These are phyloP conservation scores for Curvularia hawaiiensis DNA, from an alignment of 2,329 filamentous ascomycete species.

Conservation along the genomic window DNA sequence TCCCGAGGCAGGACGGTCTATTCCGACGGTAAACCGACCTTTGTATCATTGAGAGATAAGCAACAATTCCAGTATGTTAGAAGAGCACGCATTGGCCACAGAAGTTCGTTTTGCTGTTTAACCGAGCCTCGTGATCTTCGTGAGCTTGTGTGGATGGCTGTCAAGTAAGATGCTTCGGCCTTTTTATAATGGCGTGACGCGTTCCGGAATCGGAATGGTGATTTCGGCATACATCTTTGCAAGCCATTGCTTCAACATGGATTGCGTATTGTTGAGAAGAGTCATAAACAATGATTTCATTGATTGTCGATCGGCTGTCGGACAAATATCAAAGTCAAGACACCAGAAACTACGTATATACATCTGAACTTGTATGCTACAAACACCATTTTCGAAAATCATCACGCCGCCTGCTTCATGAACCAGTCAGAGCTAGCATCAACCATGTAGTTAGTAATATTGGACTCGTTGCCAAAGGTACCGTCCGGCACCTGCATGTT, in stretches of 20 bases:
- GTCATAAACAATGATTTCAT: not conserved
- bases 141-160: not conserved
- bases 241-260: not conserved
- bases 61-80: not conserved
- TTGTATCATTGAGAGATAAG: not conserved
- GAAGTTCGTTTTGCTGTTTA: not conserved
- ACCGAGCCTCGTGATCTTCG: not conserved
- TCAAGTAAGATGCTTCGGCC: not conserved
- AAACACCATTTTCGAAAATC: not conserved
- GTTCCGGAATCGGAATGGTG: conserved; percentile 20
- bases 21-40: conserved; percentile 20
- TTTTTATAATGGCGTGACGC: not conserved
- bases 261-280: not conserved
- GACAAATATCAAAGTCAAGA: not conserved
- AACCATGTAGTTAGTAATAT: conserved; percentile 79
- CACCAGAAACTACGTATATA: not conserved
- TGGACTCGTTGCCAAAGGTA: conserved; percentile 65
- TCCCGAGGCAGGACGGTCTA: conserved; percentile 6
- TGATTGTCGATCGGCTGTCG: not conserved
- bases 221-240: conserved; percentile 1
- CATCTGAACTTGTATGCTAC: not conserved
- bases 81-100: not conserved
- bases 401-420: conserved; percentile 43
- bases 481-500: conserved; percentile 35
- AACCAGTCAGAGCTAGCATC: conserved; percentile 77